phyloP scores from a whole-genome alignment of 2,329 filamentous ascomycete genomes.

The Zymoseptoria passerinii region DNA sequence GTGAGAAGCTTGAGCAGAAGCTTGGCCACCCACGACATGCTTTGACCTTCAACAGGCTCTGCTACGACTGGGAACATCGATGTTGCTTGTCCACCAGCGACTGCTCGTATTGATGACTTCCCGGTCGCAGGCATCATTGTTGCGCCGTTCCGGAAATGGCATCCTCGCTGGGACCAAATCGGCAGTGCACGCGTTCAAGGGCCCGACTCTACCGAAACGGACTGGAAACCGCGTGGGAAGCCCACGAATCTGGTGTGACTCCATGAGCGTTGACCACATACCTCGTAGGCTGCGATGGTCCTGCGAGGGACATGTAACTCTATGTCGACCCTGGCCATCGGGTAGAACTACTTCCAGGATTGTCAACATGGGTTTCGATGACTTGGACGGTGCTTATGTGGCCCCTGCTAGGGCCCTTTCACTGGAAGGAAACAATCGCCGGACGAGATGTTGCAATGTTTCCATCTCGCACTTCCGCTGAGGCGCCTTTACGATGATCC shows the following conservation, averaged over 20 bases:
- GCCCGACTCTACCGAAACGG: neutral
- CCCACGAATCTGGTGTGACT: neutral
- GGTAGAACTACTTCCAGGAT: neutral
- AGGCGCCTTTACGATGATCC: neutral
- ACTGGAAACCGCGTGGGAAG: neutral
- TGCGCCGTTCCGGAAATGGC: neutral
- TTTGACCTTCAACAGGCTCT: neutral
- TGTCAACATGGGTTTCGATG: neutral
- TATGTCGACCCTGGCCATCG: neutral
- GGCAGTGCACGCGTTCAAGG: neutral
- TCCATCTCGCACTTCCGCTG: neutral
- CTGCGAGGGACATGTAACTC: neutral
- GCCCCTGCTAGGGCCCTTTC: neutral
- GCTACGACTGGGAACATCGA: too few relatives aligned
- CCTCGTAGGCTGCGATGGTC: neutral
- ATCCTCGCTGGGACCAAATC: neutral
- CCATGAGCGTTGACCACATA: neutral
- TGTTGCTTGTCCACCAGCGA: neutral
- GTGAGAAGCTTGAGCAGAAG: neutral
- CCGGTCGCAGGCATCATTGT: neutral
- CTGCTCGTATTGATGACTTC: neutral
- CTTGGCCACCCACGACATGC: neutral
- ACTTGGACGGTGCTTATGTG: neutral
- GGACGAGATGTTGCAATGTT: neutral
- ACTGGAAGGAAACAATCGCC: neutral